Conservation (phyloP, 805 yeast species). For the Schizosaccharomyces lindneri region DNA sequence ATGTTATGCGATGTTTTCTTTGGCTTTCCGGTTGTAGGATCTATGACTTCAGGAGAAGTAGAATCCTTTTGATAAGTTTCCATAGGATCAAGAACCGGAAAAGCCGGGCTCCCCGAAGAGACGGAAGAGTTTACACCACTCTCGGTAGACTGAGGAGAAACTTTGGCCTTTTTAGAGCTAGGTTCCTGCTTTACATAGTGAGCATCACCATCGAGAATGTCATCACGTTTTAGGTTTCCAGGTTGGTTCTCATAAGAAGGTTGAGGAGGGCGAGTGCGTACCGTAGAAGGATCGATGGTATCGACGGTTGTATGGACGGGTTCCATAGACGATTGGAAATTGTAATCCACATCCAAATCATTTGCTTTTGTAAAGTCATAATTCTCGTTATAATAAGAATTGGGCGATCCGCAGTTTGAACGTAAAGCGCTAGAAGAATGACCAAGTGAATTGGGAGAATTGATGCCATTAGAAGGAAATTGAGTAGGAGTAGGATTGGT, state of each 20-base stretch:
- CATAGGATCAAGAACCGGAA: too few relatives aligned
- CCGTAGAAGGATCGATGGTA: background rate
- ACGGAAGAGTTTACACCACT: too few relatives aligned
- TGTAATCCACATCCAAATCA: background rate
- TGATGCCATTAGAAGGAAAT: background rate
- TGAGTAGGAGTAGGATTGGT: background rate
- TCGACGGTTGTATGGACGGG: background rate
- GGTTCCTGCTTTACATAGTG: too few relatives aligned
- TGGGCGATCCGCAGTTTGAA: background rate
- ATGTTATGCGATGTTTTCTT: constrained; percentile 46
- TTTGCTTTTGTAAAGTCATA: background rate
- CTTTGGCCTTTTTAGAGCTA: too few relatives aligned
- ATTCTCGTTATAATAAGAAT: background rate
- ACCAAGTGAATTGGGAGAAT: background rate
- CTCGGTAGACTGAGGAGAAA: too few relatives aligned
- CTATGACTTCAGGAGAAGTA: background rate
- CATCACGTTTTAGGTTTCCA: too few relatives aligned
- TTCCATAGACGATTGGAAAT: background rate
- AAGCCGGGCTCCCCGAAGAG: too few relatives aligned
- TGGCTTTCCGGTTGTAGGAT: background rate
- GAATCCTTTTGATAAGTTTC: background rate
- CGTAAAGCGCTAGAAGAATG: background rate
- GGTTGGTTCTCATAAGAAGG: too few relatives aligned
- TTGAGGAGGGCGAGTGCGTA: background rate
- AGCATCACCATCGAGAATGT: too few relatives aligned